Evolutionary conservation across 1,284 basidiomycete species (phyloP).

Genomic region (Heliocybe sulcata): DNA sequence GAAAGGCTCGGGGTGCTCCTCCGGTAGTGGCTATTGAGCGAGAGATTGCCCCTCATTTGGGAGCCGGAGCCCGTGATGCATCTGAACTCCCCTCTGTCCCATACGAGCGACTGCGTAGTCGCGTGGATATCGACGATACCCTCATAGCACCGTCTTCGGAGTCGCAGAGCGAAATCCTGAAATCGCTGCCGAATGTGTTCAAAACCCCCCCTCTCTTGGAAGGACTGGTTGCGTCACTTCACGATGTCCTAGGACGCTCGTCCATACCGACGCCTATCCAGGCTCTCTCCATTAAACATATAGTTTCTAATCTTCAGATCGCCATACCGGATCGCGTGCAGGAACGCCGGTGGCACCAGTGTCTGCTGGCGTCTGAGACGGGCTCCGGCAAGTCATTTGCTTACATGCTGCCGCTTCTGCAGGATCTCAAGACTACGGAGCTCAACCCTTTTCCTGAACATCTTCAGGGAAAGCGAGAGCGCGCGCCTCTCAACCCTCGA

Average conservation of each 20-base stretch:
- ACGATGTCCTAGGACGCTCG: conserved; percentile 44
- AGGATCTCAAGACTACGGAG: conserved; percentile 65
- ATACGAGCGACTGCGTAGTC: background rate
- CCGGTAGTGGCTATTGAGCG: too few relatives aligned
- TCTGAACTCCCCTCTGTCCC: background rate
- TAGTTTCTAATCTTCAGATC: conserved; percentile 26
- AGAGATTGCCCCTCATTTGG: background rate
- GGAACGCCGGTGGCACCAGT: conserved; percentile 37
- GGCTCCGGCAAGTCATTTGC: conserved; percentile 90
- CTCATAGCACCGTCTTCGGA: background rate
- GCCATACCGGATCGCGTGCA: conserved; percentile 4
- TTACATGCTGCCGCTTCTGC: conserved; percentile 78
- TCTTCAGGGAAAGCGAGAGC: background rate
- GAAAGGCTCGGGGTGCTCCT: too few relatives aligned
- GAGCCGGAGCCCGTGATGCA: background rate
- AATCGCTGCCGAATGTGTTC: background rate
- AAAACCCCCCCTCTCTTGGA: conserved; percentile 53
- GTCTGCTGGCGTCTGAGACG: conserved; percentile 78
- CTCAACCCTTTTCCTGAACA: conserved; percentile 1
- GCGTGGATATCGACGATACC: background rate
- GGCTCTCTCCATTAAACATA: conserved; percentile 54
- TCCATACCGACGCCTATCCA: conserved; percentile 70
- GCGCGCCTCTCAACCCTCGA: conserved; percentile 47
- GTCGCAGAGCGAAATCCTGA: background rate
- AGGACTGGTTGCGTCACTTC: conserved; percentile 49